A percentile compares a stretch with the other conserved stretches of the same genome.
Evolutionary conservation across 768 basidiomycete genomes (phyloP).

Genomic region (Suillus lakei): DNA sequence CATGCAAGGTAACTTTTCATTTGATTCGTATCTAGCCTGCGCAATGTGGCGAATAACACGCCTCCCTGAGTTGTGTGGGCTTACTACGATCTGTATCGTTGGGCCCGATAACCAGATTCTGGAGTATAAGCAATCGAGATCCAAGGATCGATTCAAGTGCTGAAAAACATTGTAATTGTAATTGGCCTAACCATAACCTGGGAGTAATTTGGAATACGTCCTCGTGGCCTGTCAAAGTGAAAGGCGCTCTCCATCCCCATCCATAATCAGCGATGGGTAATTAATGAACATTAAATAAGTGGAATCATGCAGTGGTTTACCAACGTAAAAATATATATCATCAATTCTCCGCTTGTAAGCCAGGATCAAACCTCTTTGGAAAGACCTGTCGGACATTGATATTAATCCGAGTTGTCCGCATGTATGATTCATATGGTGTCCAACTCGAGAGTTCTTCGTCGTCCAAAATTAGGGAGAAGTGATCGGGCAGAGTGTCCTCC

Average conservation of each 20-base stretch:
- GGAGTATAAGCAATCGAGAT: neutral
- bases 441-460: conserved; percentile 48
- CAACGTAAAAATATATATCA: neutral
- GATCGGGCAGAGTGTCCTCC: conserved; percentile 74
- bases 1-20: neutral
- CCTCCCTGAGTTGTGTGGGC: neutral
- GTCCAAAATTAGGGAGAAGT: conserved; percentile 44
- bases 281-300: neutral
- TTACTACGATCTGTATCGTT: neutral
- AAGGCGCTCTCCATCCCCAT: neutral
- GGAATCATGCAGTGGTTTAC: neutral
- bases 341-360: conserved; percentile 3
- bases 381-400: conserved; percentile 92
- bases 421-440: conserved; percentile 65
- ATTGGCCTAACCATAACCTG: neutral
- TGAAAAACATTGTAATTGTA: neutral
- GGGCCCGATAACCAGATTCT: neutral
- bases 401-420: conserved; percentile 78
- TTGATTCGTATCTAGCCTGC: neutral
- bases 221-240: conserved; percentile 12
- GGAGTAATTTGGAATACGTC: conserved; percentile 2
- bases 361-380: conserved; percentile 64
- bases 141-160: neutral
- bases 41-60: neutral
- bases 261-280: neutral